These are phyloP conservation scores for Floccularia luteovirens DNA, from an alignment of 768 basidiomycete genomes.

Conservation along the genomic window DNA sequence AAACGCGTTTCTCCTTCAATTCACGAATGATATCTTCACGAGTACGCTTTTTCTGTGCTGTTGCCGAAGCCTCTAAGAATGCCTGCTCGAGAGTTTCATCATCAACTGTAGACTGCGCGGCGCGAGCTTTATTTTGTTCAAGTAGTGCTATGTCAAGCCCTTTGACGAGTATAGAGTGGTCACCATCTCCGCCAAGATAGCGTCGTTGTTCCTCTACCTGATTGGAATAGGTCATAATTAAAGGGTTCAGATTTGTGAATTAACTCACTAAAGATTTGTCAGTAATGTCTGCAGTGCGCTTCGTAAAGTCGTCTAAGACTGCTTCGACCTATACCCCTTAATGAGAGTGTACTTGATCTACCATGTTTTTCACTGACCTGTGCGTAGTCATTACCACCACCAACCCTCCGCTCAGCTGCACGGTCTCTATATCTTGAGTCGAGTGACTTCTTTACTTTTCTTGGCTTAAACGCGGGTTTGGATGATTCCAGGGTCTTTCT, in stretches of 20 bases:
- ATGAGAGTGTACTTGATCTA: not conserved
- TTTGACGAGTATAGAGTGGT: constrained; percentile 84
- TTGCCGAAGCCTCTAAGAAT: constrained; percentile 38
- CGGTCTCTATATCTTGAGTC: constrained; percentile 63
- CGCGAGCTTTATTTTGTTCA: constrained; percentile 74
- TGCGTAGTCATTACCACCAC: constrained; percentile 66
- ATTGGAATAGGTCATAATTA: not conserved
- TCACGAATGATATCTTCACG: constrained; percentile 71
- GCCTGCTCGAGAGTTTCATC: constrained; percentile 80
- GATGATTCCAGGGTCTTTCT: constrained; percentile 44
- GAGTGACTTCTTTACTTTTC: constrained; percentile 59
- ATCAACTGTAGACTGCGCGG: constrained; percentile 44
- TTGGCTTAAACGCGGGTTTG: constrained; percentile 71
- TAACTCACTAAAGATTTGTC: constrained; percentile 51
- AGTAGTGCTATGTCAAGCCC: constrained; percentile 84
- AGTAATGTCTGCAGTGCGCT: constrained; percentile 41
- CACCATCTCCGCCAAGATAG: constrained; percentile 79
- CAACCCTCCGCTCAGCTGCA: constrained; percentile 64
- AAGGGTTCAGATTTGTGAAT: not conserved
- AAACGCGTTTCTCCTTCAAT: constrained; percentile 58
- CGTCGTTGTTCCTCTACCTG: constrained; percentile 69
- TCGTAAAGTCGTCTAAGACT: constrained; percentile 77
- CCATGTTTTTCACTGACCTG: constrained; percentile 31
- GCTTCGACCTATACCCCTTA: constrained; percentile 57
- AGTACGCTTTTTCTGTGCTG: constrained; percentile 54